Evolutionary conservation across 768 basidiomycete genomes (phyloP), one percentile per base, ranked within the genome.

Genomic region (Serendipita sp.): DNA sequence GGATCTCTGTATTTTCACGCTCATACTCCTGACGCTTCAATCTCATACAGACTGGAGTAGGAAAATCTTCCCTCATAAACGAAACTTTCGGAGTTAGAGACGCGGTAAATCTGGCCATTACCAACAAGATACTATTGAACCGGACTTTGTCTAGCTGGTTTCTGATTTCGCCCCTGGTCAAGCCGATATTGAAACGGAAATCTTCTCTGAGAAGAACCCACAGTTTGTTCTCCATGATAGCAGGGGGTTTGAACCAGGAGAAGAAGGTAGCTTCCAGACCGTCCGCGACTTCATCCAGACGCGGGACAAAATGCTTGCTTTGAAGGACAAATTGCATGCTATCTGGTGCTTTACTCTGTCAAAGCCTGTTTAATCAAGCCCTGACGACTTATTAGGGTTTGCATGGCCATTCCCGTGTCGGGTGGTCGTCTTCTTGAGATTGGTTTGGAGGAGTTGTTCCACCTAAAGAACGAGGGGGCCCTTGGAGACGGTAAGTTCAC

Each of bases 181-280:
- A 64, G 67, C 62, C 6, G 43, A 64, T 43, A 68, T 68, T 37
- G 44, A 68, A 16, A 15, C 44, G 18, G 68, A 68, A 34, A 62
- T 68, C n/a, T 50, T 64, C 10, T 63, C 68, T 11, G 34, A 40
- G 52, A 50, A 68, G 36, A 68, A 68, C 44, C 46, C 40, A 11
- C 63, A 58, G n/a, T 62, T 68, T 40, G 68, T 68, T 36, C 68
- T 68, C 11, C 68, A 68, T 36, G 66, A 68, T 55, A 68, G 68
- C 44, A 33, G 48, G 29, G 66, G 66, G 10, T 66, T 66, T 33
- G 68, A 68, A 66, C 27, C 62, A 34, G 68, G 68, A 6, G 63
- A 66, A 10, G 5, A 8, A 2, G 43, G 16, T 23, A 62, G 18
- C 46, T 48, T 66, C 10, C 29, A 48, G 44, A 43, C 3, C 31